Evolutionary conservation across 2,329 filamentous ascomycete species (phyloP).

Genomic region (Colletotrichum destructivum): DNA sequence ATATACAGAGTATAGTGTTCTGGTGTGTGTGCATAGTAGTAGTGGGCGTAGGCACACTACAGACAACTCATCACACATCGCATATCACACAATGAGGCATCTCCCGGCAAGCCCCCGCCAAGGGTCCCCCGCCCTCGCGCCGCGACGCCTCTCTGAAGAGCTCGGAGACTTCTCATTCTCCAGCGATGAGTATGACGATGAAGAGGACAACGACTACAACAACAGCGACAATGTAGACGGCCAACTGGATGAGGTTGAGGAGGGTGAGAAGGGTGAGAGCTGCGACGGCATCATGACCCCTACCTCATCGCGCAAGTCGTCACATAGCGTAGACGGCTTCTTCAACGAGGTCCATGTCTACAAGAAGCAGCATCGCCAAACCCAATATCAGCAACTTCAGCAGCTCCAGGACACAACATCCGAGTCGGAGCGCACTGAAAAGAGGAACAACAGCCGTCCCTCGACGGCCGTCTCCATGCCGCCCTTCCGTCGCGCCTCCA

Average conservation of each 20-base stretch:
- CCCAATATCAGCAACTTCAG: background rate
- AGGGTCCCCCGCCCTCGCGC: conserved; percentile 23
- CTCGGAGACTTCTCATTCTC: conserved; percentile 37
- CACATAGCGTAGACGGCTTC: conserved; percentile 27
- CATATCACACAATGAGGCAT: conserved; percentile 27
- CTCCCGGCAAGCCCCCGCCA: conserved; percentile 30
- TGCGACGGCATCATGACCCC: conserved; percentile 22
- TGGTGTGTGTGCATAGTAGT: too few relatives aligned
- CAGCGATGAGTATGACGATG: conserved; percentile 29
- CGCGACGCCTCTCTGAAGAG: conserved; percentile 33
- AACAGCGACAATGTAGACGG: background rate
- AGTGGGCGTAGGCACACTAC: too few relatives aligned
- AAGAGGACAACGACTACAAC: background rate
- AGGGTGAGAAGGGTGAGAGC: conserved; percentile 11
- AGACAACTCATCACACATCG: background rate
- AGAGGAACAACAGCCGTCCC: conserved; percentile 16
- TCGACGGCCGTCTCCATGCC: conserved; percentile 30
- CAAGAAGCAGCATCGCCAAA: background rate
- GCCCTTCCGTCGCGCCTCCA: conserved; percentile 29
- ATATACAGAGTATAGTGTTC: too few relatives aligned
- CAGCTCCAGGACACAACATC: conserved; percentile 8
- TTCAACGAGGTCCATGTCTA: conserved; percentile 17
- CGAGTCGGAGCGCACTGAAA: conserved; percentile 20
- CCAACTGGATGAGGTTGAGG: too few relatives aligned
- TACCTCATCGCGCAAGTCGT: conserved; percentile 31